These are phyloP conservation scores for Entamoeba dispar DNA, from an alignment of 208 protist genomes.

Conservation along the genomic window DNA sequence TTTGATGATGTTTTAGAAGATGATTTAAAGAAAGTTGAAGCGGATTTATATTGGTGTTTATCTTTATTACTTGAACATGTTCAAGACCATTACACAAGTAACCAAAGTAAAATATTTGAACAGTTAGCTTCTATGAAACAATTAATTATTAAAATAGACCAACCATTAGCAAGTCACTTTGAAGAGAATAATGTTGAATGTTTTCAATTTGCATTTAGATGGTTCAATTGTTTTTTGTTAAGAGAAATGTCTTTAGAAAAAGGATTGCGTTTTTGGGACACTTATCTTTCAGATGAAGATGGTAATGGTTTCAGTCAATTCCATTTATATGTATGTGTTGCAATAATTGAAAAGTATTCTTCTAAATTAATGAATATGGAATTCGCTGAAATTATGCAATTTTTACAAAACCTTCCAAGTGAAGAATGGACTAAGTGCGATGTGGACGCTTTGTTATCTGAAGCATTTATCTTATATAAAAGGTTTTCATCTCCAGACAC, in stretches of 20 bases:
- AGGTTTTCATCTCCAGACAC: not conserved
- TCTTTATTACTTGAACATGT: slow-evolving; percentile 1
- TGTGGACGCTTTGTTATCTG: not conserved
- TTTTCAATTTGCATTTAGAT: slow-evolving; percentile 20
- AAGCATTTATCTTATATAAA: not conserved
- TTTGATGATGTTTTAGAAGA: not conserved
- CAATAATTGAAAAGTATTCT: slow-evolving; percentile 1
- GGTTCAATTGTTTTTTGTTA: slow-evolving; percentile 15
- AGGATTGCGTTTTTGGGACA: slow-evolving; percentile 7
- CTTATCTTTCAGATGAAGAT: slow-evolving; percentile 11
- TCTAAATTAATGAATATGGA: not conserved
- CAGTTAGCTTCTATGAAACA: not conserved
- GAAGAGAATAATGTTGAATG: slow-evolving; percentile 9
- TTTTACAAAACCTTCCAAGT: not conserved
- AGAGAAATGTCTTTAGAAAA: slow-evolving; percentile 1
- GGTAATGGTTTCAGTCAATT: not conserved
- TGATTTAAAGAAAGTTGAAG: not conserved
- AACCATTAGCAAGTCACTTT: not conserved
- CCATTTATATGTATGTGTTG: slow-evolving; percentile 15
- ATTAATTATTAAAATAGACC: slow-evolving; percentile 1
- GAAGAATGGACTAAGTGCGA: not conserved
- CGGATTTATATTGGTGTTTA: slow-evolving; percentile 14
- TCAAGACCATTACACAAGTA: slow-evolving; percentile 18
- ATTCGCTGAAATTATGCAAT: not conserved
- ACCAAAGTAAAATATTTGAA: not conserved